Percentiles rank a stretch among this genome's conserved stretches.
phyloP scores from a whole-genome alignment of 2,329 filamentous ascomycete genomes.

The Dothidotthia symphoricarpi region DNA sequence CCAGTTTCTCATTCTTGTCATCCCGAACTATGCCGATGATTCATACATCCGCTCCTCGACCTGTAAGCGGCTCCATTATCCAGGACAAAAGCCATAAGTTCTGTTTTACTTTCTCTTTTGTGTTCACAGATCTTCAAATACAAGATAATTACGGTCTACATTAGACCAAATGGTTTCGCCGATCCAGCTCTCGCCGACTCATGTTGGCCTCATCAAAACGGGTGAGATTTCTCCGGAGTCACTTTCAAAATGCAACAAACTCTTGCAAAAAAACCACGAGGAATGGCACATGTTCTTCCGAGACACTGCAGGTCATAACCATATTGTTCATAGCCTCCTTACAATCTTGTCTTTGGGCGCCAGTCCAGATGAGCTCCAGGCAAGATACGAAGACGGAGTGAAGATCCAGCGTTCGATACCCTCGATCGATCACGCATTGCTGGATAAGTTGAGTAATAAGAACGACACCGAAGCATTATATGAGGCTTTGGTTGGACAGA shows the following conservation, averaged over 20 bases:
- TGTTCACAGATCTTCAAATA: too few species aligned
- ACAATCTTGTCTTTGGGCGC: slow-evolving; percentile 5
- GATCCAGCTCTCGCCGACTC: background rate
- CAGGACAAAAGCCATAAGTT: too few species aligned
- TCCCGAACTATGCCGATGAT: too few species aligned
- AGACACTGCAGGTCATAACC: slow-evolving; percentile 6
- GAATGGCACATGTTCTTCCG: slow-evolving; percentile 10
- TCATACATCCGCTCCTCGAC: too few species aligned
- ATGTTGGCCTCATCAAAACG: background rate
- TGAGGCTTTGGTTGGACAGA: background rate
- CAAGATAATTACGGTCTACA: too few species aligned
- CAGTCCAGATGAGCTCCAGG: slow-evolving; percentile 23
- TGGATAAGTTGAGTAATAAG: too few species aligned
- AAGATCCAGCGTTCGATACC: slow-evolving; percentile 1
- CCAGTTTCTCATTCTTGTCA: too few species aligned
- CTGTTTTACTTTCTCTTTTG: too few species aligned
- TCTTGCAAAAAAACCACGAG: slow-evolving; percentile 10
- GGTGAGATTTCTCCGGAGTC: background rate
- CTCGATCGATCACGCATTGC: background rate
- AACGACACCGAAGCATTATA: background rate
- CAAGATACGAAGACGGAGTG: slow-evolving; percentile 1
- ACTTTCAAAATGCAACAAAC: background rate
- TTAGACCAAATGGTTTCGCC: background rate
- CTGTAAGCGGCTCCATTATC: too few species aligned
- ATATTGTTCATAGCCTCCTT: slow-evolving; percentile 7